These are phyloP conservation scores for Cryptococcus wingfieldii DNA, from an alignment of 1,284 basidiomycete genomes.

Conservation along the genomic window DNA sequence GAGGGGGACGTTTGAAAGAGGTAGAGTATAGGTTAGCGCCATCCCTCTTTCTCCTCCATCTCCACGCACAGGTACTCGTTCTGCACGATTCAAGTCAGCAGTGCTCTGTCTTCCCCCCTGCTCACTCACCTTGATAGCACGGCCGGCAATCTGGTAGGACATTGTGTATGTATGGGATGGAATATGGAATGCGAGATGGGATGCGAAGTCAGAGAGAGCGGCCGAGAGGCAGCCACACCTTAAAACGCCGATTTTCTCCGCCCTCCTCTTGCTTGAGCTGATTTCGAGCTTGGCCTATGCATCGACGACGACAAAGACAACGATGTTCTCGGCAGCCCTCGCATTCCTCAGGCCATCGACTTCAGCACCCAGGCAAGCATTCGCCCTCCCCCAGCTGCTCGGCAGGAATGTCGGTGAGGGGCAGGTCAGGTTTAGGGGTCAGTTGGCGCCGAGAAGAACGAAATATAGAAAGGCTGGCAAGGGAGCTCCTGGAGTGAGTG, in stretches of 20 bases:
- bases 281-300: constrained; percentile 1
- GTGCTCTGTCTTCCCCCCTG: background rate
- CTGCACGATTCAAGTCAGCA: constrained; percentile 8
- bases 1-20: background rate
- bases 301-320: constrained; percentile 2
- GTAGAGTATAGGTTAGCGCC: background rate
- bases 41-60: background rate
- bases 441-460: constrained; percentile 75
- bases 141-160: constrained; percentile 50
- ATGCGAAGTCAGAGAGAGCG: constrained; percentile 1
- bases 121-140: constrained; percentile 46
- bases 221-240: constrained; percentile 2
- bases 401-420: background rate
- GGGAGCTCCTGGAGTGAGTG: constrained; percentile 37
- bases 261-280: constrained; percentile 2
- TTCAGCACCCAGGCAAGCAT: constrained; percentile 23
- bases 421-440: constrained; percentile 52
- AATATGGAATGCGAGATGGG: background rate
- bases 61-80: constrained; percentile 27
- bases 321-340: constrained; percentile 3
- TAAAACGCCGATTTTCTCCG: constrained; percentile 24
- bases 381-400: constrained; percentile 11
- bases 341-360: constrained; percentile 13
- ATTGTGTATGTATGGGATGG: constrained; percentile 23
- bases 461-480: constrained; percentile 84